Conservation (phyloP, 225 moss, liverwort and hornwort species). For the Antitrichia curtipendula region DNA sequence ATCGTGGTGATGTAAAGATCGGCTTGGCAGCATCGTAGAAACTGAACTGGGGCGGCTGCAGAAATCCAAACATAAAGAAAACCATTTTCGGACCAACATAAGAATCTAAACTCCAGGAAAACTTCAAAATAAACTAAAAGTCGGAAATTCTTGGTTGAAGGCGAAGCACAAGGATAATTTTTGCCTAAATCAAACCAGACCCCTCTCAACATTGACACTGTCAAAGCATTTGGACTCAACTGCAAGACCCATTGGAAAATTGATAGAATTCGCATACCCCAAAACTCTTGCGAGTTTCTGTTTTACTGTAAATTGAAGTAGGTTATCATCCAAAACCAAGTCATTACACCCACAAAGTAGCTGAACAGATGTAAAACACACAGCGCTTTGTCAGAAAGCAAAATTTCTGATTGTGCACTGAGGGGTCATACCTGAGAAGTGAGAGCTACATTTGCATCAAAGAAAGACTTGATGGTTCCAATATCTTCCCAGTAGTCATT, state of each 20-base stretch:
- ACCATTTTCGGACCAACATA: background rate
- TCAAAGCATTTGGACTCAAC: background rate
- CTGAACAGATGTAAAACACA: background rate
- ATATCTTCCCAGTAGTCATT: conserved; percentile 96
- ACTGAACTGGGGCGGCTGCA: conserved; percentile 74
- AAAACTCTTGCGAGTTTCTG: background rate
- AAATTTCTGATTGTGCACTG: background rate
- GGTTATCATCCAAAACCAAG: background rate
- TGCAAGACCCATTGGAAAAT: background rate
- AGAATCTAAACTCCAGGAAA: background rate
- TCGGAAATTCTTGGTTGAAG: background rate
- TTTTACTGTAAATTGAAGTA: background rate
- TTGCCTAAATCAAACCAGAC: background rate
- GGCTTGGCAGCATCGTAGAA: conserved; percentile 77
- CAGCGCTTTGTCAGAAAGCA: background rate
- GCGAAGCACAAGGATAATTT: background rate
- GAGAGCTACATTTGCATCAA: conserved; percentile 81
- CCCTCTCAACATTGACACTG: background rate
- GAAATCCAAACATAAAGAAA: background rate
- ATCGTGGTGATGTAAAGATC: conserved; percentile 80
- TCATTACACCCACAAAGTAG: background rate
- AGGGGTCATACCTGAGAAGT: conserved; percentile 44
- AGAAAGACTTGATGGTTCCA: conserved; percentile 90
- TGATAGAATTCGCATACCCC: background rate
- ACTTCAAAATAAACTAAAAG: background rate